Conservation (phyloP, 352 stramenopile species). For the Phytophthora brassicae region DNA sequence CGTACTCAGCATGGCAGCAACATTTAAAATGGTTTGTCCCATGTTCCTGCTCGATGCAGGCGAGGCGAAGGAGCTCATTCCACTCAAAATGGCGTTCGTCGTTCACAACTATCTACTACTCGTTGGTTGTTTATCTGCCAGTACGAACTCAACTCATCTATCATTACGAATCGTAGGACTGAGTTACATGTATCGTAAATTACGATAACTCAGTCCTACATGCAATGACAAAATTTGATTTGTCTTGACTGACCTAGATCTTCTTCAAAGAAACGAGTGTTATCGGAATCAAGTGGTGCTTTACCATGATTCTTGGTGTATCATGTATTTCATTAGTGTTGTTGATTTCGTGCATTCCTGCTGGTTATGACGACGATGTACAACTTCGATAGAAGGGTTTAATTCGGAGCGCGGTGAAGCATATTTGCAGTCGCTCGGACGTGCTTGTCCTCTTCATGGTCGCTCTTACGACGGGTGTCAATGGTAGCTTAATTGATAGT, state of each 20-base stretch:
- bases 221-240: background rate
- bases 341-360: slow-evolving; percentile 43
- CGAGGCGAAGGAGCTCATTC: slow-evolving; percentile 25
- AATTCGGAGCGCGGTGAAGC: slow-evolving; percentile 33
- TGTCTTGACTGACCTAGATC: slow-evolving; percentile 8
- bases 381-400: slow-evolving; percentile 16
- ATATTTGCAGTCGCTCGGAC: slow-evolving; percentile 24
- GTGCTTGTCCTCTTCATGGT: slow-evolving; percentile 49
- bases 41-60: slow-evolving; percentile 29
- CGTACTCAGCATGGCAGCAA: background rate
- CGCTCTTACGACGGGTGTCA: slow-evolving; percentile 50
- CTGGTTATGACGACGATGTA: slow-evolving; percentile 17
- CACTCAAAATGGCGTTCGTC: slow-evolving; percentile 30
- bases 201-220: background rate
- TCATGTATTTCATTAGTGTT: slow-evolving; percentile 39
- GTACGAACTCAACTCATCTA: too few relatives aligned
- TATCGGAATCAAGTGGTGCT: slow-evolving; percentile 58
- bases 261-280: slow-evolving; percentile 42
- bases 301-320: slow-evolving; percentile 46
- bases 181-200: too few relatives aligned
- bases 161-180: too few relatives aligned
- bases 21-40: slow-evolving; percentile 14
- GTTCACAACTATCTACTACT: slow-evolving; percentile 30
- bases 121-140: slow-evolving; percentile 28
- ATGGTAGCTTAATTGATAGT: slow-evolving; percentile 53